Conservation (phyloP, 225 moss, liverwort and hornwort species). For the Thuidium tamariscinum region DNA sequence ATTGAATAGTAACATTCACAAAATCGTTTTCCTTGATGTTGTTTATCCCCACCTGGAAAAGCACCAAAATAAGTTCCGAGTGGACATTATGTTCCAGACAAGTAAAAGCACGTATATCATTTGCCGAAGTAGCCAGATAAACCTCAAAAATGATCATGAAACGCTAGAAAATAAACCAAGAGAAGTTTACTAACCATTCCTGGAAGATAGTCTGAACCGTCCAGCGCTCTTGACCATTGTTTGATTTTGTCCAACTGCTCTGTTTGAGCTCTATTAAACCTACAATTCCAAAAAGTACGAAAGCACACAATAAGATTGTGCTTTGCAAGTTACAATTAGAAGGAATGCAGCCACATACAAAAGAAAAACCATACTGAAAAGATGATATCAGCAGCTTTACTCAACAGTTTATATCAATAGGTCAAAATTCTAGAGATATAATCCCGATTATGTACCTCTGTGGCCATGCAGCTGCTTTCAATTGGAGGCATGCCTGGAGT, state of each 20-base stretch:
- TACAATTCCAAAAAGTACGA: neutral
- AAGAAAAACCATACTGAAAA: neutral
- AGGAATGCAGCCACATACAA: neutral
- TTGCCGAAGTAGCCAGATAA: neutral
- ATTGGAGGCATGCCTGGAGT: neutral
- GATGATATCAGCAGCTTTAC: neutral
- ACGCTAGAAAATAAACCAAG: neutral
- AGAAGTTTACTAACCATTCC: conserved; percentile 67
- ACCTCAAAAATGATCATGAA: neutral
- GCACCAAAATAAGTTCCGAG: neutral
- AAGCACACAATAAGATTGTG: neutral
- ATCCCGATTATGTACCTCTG: neutral
- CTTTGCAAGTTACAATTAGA: neutral
- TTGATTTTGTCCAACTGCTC: conserved; percentile 75
- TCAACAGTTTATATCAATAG: neutral
- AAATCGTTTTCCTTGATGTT: conserved; percentile 98
- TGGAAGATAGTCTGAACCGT: conserved; percentile 92
- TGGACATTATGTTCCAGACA: neutral
- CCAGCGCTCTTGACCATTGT: conserved; percentile 90
- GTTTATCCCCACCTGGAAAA: conserved; percentile 59
- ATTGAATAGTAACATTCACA: conserved; percentile 89
- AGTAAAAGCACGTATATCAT: neutral
- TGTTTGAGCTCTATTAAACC: conserved; percentile 61
- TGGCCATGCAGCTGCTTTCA: neutral
- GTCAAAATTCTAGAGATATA: neutral